phyloP scores from a whole-genome alignment of 768 basidiomycete genomes.

The Russula ochroleuca region DNA sequence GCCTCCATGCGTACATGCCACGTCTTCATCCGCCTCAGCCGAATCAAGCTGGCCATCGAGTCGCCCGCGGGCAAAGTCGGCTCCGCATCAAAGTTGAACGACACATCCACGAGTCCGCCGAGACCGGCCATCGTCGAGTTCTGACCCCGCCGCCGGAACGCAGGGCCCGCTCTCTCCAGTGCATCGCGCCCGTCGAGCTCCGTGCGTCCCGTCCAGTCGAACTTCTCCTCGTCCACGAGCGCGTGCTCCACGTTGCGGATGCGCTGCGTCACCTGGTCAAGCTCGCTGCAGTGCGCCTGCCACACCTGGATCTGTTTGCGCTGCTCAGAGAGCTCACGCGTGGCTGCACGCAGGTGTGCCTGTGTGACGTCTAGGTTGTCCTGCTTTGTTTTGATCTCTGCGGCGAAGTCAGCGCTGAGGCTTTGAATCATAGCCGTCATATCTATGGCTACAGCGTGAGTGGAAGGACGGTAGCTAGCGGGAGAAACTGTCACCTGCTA shows the following conservation, averaged over 20 bases:
- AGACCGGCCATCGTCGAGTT: constrained; percentile 63
- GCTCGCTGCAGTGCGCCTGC: constrained; percentile 67
- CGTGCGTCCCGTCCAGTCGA: constrained; percentile 85
- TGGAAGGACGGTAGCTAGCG: neutral
- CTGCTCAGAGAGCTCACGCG: constrained; percentile 85
- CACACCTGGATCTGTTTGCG: constrained; percentile 77
- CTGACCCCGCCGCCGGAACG: constrained; percentile 68
- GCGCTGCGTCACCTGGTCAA: constrained; percentile 78
- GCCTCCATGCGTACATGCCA: constrained; percentile 83
- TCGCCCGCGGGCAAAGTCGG: constrained; percentile 63
- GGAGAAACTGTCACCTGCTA: constrained; percentile 50
- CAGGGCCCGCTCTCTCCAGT: constrained; percentile 44
- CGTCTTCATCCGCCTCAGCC: constrained; percentile 66
- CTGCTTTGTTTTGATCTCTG: constrained; percentile 83
- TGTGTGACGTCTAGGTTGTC: constrained; percentile 85
- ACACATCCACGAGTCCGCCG: constrained; percentile 59
- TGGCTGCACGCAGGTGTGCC: constrained; percentile 81
- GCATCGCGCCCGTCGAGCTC: constrained; percentile 42
- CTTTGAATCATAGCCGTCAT: constrained; percentile 81
- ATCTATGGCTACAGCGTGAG: constrained; percentile 44
- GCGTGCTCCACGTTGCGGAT: constrained; percentile 82
- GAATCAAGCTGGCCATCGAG: constrained; percentile 56
- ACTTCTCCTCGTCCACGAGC: constrained; percentile 67
- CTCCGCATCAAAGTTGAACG: constrained; percentile 63
- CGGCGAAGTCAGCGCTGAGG: constrained; percentile 71